Percentiles rank a stretch among this genome's conserved stretches.
These are phyloP conservation scores for Rutidosis leptorrhynchoides DNA, from an alignment of 129 eudicot species.

Conservation along the genomic window DNA sequence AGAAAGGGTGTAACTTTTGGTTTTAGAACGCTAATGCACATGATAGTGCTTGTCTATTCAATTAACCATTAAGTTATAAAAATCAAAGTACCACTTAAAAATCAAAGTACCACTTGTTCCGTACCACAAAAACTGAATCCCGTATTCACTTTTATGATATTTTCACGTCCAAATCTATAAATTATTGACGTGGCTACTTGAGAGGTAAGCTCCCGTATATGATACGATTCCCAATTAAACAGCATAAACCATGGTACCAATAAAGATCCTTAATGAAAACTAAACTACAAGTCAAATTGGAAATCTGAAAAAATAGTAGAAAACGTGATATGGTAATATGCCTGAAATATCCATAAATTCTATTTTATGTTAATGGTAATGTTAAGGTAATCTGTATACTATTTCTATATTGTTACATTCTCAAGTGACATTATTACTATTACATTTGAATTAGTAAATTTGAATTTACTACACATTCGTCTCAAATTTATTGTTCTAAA, in stretches of 20 bases:
- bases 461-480: too few relatives aligned
- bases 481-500: too few relatives aligned
- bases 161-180: neutral
- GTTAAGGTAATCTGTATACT: too few relatives aligned
- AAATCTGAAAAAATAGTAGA: neutral
- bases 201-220: constrained; percentile 4
- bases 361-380: constrained; percentile 20
- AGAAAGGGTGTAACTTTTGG: constrained; percentile 22
- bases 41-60: constrained; percentile 28
- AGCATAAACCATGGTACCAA: constrained; percentile 28
- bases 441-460: too few relatives aligned
- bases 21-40: constrained; percentile 13
- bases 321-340: constrained; percentile 18
- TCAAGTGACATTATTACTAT: too few relatives aligned
- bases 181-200: neutral
- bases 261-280: constrained; percentile 18
- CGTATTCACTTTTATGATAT: neutral
- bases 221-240: constrained; percentile 13
- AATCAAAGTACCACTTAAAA: constrained; percentile 20
- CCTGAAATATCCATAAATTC: constrained; percentile 25
- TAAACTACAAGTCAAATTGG: constrained; percentile 13
- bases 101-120: constrained; percentile 22
- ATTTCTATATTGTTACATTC: too few relatives aligned
- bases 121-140: constrained; percentile 20
- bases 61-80: too few relatives aligned